Base-by-base conservation (phyloP, 2,329 filamentous ascomycete genomes). In the Fusarium sp. region DNA sequence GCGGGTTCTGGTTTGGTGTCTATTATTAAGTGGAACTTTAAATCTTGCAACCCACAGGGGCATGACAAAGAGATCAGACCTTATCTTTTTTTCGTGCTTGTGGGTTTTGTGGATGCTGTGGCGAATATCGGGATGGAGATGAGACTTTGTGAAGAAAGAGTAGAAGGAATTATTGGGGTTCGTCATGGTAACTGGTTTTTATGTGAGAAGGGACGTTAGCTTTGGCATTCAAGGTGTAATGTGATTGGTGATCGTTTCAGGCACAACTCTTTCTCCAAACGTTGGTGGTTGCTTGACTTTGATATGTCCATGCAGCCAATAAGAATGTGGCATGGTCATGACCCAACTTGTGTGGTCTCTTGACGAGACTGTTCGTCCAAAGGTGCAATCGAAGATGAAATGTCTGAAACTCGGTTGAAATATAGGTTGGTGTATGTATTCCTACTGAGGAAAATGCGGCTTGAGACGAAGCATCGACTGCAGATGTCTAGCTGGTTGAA, bases 1-100 rank as follows among this genome's bases (percentile, higher is more conserved):
- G 38, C 56, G 27, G 22, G 40, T 51, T 69, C 17, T 22, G 55
- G 67, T 42, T 42, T 60, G 27, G 67, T 40, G 38, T n/a, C 17
- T 20, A 12, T 10, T 12, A 11, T 16, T 16, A 33, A 27, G 27
- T 42, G 4, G 69, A 72, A 70, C 57, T 46, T 57, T 36, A 51
- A 66, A 56, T 27, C n/a, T 61, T 55, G 27, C 27, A 16, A 53
- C 6, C 6, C 5, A 20, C 27, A 53, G 29, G 49, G 49, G 20
- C 9, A 29, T 53, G 49, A 53, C 49, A 53, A 31, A 53, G 11
- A 33, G 27, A n/a, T 14, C n/a, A 4, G 49, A 53, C 27, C 17
- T 53, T 33, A 10, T 33, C 27, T 53, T 33, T 29, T 40, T 44
- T 17, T 5, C 6, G 4, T 31, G 20, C 3, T 3, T 5, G 49